Conservation (phyloP, 2,329 filamentous ascomycete species). For the Botrytis aclada region DNA sequence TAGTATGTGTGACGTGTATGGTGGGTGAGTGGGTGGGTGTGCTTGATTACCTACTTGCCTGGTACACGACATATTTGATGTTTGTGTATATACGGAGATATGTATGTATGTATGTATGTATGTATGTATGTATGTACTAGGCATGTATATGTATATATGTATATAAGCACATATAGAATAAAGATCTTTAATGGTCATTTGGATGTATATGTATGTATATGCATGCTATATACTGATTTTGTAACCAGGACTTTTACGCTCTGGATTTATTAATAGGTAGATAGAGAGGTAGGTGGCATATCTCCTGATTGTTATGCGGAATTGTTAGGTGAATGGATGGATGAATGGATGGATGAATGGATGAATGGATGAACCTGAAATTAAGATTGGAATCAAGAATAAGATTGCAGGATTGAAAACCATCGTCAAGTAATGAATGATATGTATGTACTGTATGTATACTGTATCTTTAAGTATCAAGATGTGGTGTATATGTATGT, state of each 20-base stretch:
- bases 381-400: no score
- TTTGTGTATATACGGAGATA: neutral
- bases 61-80: neutral
- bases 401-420: no score
- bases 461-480: no score
- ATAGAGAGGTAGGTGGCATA: neutral
- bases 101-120: neutral
- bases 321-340: neutral
- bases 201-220: neutral
- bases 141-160: neutral
- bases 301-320: neutral
- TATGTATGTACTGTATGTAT: neutral
- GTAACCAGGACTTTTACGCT: neutral
- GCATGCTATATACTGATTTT: neutral
- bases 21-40: no score
- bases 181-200: conserved; percentile 5
- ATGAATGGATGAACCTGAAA: neutral
- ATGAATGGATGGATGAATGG: neutral
- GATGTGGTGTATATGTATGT: no score
- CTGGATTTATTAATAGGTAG: no score
- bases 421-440: no score
- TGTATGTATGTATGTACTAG: neutral
- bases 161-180: neutral
- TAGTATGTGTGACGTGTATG: no score
- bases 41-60: no score